Percentiles rank a stretch among this genome's conserved stretches.
phyloP scores from a whole-genome alignment of 306 rosid species.

The Castanea mollissima region DNA sequence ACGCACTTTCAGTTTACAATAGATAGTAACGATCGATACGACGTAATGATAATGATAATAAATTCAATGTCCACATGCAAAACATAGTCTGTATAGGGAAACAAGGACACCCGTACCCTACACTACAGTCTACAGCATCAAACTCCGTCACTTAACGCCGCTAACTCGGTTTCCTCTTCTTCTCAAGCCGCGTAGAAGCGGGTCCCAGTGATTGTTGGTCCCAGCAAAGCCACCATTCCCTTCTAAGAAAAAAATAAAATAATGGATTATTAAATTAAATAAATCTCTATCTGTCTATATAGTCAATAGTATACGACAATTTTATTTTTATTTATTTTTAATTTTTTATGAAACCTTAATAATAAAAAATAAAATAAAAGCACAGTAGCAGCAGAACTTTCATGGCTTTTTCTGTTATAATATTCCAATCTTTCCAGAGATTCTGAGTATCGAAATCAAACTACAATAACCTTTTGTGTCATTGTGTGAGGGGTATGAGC shows the following conservation, averaged over 20 bases:
- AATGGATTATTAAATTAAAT: background rate
- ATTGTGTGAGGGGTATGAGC: background rate
- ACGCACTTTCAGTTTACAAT: too few species aligned
- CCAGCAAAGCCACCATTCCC: slow-evolving; percentile 15
- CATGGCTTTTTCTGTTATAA: slow-evolving; percentile 17
- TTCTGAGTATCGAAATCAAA: slow-evolving; percentile 16
- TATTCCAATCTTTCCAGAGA: slow-evolving; percentile 18
- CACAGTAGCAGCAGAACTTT: slow-evolving; percentile 5
- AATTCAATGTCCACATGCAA: too few species aligned
- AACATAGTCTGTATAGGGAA: too few species aligned
- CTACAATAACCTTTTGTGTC: slow-evolving; percentile 14
- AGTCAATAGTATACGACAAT: too few species aligned
- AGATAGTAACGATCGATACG: too few species aligned
- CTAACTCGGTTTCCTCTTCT: background rate
- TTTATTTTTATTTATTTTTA: too few species aligned
- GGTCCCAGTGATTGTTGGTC: slow-evolving; percentile 32
- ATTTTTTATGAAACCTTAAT: background rate
- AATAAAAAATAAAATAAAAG: background rate
- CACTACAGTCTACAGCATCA: background rate
- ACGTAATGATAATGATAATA: too few species aligned
- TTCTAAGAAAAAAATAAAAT: background rate
- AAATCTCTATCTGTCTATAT: too few species aligned
- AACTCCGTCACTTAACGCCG: background rate
- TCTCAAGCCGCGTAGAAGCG: slow-evolving; percentile 35
- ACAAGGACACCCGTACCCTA: background rate